A percentile compares a stretch with the other conserved stretches of the same genome.
Evolutionary conservation across 2,329 filamentous ascomycete genomes (phyloP).

Genomic region (Ustulina deusta): DNA sequence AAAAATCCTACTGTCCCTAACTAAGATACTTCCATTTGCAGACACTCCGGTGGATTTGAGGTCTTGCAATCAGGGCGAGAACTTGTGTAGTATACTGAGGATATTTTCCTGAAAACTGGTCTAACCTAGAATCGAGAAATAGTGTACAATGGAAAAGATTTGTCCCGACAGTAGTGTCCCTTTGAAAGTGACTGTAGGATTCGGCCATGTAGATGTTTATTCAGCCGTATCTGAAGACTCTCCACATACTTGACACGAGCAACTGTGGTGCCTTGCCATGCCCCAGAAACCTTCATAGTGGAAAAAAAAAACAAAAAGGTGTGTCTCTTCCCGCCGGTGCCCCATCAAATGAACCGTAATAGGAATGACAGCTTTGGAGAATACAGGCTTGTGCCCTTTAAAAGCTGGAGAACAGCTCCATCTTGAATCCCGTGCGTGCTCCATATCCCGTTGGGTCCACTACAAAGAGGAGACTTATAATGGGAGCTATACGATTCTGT

Average conservation of each 20-base stretch:
- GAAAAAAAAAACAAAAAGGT: no score
- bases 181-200: background rate
- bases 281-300: constrained; percentile 6
- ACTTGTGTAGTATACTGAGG: background rate
- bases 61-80: constrained; percentile 3
- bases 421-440: constrained; percentile 14
- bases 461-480: constrained; percentile 9
- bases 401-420: constrained; percentile 24
- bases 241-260: constrained; percentile 9
- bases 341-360: constrained; percentile 14
- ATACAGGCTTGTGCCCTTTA: constrained; percentile 19
- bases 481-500: background rate
- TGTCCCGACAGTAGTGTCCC: background rate
- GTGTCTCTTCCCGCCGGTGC: constrained; percentile 17
- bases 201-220: constrained; percentile 2
- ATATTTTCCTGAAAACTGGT: background rate
- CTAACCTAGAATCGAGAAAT: background rate
- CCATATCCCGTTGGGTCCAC: constrained; percentile 29
- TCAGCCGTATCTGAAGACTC: constrained; percentile 18
- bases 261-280: constrained; percentile 21
- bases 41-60: background rate
- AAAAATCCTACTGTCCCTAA: background rate
- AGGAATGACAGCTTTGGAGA: constrained; percentile 3
- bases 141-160: background rate
- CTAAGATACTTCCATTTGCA: background rate